phyloP scores from a whole-genome alignment of 805 yeast species.

The Kazachstania viticola region DNA sequence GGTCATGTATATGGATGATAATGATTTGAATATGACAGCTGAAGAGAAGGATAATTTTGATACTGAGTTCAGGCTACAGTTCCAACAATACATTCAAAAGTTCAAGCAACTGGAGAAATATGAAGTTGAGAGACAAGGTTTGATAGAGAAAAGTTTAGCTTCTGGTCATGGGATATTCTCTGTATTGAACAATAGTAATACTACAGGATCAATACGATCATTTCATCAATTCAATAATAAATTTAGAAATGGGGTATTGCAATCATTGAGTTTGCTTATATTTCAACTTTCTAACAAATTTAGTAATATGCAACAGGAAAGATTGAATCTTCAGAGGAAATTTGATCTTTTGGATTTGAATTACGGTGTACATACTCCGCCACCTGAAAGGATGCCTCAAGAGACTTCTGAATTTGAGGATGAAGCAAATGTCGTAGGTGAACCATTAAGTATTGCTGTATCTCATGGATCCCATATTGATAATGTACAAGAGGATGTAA shows the following conservation, averaged over 20 bases:
- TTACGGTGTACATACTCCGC: slow-evolving; percentile 1
- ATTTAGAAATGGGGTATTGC: slow-evolving; percentile 39
- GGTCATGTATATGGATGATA: slow-evolving; percentile 18
- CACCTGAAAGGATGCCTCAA: too few relatives aligned
- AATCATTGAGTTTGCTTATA: slow-evolving; percentile 36
- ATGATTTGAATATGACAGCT: slow-evolving; percentile 25
- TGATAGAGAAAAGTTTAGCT: slow-evolving; percentile 16
- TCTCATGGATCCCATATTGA: slow-evolving; percentile 16
- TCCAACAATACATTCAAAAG: slow-evolving; percentile 42
- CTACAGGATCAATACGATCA: slow-evolving; percentile 10
- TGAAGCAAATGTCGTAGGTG: slow-evolving; percentile 1
- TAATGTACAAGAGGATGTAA: slow-evolving; percentile 24
- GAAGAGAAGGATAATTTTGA: slow-evolving; percentile 46
- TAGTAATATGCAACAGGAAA: slow-evolving; percentile 37
- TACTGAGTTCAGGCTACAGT: slow-evolving; percentile 39
- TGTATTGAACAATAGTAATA: slow-evolving; percentile 26
- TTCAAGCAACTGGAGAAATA: slow-evolving; percentile 39
- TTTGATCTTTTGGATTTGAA: slow-evolving; percentile 24
- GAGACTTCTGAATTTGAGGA: not conserved
- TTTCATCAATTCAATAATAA: slow-evolving; percentile 30
- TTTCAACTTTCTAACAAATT: slow-evolving; percentile 34
- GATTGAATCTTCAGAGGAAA: slow-evolving; percentile 30
- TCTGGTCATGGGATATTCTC: slow-evolving; percentile 13
- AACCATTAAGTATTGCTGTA: slow-evolving; percentile 19
- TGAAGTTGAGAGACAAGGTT: slow-evolving; percentile 34